A percentile compares a stretch with the other conserved stretches of the same genome.
Conservation (phyloP, 2,329 filamentous ascomycete genomes). For the Aspergillus persii region DNA sequence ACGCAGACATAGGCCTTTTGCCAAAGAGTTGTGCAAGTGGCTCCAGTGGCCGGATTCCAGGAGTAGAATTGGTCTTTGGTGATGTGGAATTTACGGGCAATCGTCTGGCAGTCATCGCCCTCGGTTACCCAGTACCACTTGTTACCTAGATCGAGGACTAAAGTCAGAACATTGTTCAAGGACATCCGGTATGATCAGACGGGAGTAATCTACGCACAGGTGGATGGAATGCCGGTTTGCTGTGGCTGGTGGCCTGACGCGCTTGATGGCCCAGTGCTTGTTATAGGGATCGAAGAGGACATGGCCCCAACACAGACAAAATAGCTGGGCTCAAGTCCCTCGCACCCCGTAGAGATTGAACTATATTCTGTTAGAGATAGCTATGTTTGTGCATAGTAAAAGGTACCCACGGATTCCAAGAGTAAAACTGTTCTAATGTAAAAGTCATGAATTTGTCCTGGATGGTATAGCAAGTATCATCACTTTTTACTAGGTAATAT, state of each 20-base stretch:
- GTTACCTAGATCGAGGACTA: neutral
- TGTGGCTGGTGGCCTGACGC: neutral
- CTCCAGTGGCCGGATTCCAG: constrained; percentile 4
- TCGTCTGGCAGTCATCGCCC: constrained; percentile 2
- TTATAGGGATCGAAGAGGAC: neutral
- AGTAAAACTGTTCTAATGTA: constrained; percentile 3
- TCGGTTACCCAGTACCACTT: neutral
- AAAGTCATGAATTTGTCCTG: neutral
- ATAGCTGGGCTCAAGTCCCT: constrained; percentile 1
- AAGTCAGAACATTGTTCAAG: neutral
- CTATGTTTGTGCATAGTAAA: neutral
- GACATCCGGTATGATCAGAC: no score
- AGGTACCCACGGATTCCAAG: constrained; percentile 2
- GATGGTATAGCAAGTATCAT: constrained; percentile 1
- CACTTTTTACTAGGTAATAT: neutral
- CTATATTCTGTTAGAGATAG: neutral
- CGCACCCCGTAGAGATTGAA: constrained; percentile 1
- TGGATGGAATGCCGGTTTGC: neutral
- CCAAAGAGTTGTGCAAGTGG: neutral
- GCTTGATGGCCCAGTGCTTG: neutral
- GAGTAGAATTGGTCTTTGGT: constrained; percentile 3
- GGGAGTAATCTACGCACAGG: neutral
- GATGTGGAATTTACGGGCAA: neutral
- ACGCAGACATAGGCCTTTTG: constrained; percentile 1
- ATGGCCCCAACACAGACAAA: constrained; percentile 2